Conservation (phyloP, 2,329 filamentous ascomycete genomes). For the Fusarium xyrophilum region DNA sequence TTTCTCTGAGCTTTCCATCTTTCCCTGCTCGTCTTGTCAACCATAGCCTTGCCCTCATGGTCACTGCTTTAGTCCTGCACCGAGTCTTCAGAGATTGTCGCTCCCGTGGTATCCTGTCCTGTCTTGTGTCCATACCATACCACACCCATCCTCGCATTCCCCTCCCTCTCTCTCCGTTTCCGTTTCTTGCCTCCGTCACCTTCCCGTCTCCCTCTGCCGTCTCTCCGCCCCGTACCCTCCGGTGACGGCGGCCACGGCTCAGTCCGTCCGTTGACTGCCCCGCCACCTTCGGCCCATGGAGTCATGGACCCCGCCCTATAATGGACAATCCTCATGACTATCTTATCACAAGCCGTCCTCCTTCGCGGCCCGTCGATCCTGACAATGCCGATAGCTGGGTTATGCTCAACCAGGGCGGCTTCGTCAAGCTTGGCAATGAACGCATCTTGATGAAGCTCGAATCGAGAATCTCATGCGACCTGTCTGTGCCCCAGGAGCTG, state of each 20-base stretch:
- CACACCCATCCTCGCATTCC: conserved; percentile 19
- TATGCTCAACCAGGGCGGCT: conserved; percentile 82
- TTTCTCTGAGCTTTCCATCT: conserved; percentile 35
- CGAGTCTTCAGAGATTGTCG: conserved; percentile 16
- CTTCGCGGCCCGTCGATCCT: conserved; percentile 53
- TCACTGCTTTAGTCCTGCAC: conserved; percentile 21
- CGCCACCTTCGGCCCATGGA: conserved; percentile 44
- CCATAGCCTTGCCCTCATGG: conserved; percentile 19
- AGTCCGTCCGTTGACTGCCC: conserved; percentile 40
- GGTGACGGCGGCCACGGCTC: conserved; percentile 32
- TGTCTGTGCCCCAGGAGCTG: conserved; percentile 74
- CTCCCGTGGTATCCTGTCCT: conserved; percentile 10
- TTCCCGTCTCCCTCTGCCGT: conserved; percentile 20
- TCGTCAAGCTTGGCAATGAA: conserved; percentile 86
- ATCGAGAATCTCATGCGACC: conserved; percentile 76
- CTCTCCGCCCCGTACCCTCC: conserved; percentile 31
- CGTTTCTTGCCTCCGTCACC: conserved; percentile 28
- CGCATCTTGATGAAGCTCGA: conserved; percentile 81
- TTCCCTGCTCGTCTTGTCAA: conserved; percentile 29
- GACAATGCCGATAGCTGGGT: conserved; percentile 76
- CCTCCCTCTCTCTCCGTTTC: conserved; percentile 14
- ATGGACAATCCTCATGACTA: conserved; percentile 54
- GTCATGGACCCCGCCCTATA: conserved; percentile 45
- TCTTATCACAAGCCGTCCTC: conserved; percentile 48
- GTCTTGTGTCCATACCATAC: conserved; percentile 18